Base-by-base conservation (phyloP, 2,329 filamentous ascomycete species). In the Curvularia sp. region DNA sequence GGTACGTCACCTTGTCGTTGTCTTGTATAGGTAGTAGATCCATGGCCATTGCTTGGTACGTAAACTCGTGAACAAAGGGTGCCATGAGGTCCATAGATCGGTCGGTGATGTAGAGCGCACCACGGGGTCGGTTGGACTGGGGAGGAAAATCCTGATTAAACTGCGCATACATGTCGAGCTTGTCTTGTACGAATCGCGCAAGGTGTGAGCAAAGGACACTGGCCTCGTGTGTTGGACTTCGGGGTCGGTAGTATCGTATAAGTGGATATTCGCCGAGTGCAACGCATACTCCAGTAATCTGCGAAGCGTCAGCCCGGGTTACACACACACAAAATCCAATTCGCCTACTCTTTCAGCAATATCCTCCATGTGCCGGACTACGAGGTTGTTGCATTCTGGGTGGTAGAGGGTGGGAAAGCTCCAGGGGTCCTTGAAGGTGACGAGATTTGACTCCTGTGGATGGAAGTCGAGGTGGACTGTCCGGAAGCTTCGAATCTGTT, bases 21-120 rank as follows among this genome's bases (percentile, higher is more conserved):
- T 98, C 95, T 69, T 90, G 88, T 72, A 99, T 92, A 0, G 90
- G 90, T 28, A 99, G 80, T 8, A 99, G 81, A 74, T 99, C 95
- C 76, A 97, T 92, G 3, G 92, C 94, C 94, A 99, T 98, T 49
- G 95, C 93, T 78, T 99, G 95, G 75, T 98, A 99, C 12, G 95
- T 97, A 74, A 99, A 97, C 72, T 99, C 95, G 78, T 99, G 95
- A 3, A 98, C 74, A 10, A 98, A 80, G 1, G 95, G 95, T 0
- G 94, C 89, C 79, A 90, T 87, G 3, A 97, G 79, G 75, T 99
- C 95, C 90, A 99, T 95, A 7, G 93, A 92, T 61, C 95, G 87
- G 76, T 98, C 95, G 1, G 93, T 91, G 60, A 99, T 90, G 70
- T 97, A 82, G 0, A 99, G 84, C 0, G 93, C 87, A 38, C 92